Evolutionary conservation across 805 yeast species (phyloP).

Genomic region (Kazachstania viticola): DNA sequence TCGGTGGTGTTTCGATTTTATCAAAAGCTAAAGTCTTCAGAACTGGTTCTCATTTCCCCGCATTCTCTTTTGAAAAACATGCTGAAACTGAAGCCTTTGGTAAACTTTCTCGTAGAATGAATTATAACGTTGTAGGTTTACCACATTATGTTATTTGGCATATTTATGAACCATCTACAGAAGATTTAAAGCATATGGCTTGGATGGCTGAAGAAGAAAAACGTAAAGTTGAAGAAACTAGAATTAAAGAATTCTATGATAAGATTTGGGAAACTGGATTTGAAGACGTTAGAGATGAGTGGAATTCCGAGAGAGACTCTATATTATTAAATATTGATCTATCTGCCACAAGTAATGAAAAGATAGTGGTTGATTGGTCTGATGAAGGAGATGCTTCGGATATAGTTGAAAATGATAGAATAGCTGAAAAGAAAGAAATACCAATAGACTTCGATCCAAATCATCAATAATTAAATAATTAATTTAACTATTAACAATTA

Average conservation of each 20-base stretch:
- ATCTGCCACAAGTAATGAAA: slow-evolving; percentile 18
- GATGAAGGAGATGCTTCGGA: slow-evolving; percentile 33
- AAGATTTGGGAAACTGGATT: slow-evolving; percentile 70
- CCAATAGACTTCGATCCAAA: slow-evolving; percentile 20
- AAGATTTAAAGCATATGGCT: slow-evolving; percentile 79
- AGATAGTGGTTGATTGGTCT: slow-evolving; percentile 48
- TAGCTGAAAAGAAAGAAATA: slow-evolving; percentile 9
- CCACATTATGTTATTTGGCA: slow-evolving; percentile 97
- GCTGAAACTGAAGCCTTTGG: slow-evolving; percentile 94
- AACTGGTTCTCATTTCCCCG: slow-evolving; percentile 75
- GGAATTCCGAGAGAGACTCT: slow-evolving; percentile 61
- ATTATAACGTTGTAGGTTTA: slow-evolving; percentile 73
- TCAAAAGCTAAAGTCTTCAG: slow-evolving; percentile 67
- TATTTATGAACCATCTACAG: slow-evolving; percentile 88
- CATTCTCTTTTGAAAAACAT: slow-evolving; percentile 72
- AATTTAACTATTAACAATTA: no score
- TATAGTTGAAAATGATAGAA: slow-evolving; percentile 1
- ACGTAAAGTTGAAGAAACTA: slow-evolving; percentile 49
- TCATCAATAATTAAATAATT: slow-evolving; percentile 3
- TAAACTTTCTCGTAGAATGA: slow-evolving; percentile 77
- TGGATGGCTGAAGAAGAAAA: slow-evolving; percentile 80
- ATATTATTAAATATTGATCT: slow-evolving; percentile 69
- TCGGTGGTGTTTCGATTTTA: slow-evolving; percentile 76
- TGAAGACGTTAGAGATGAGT: slow-evolving; percentile 58
- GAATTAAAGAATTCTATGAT: slow-evolving; percentile 52